phyloP scores from a whole-genome alignment of 441 rosid species.

The Pelargonium australe region DNA sequence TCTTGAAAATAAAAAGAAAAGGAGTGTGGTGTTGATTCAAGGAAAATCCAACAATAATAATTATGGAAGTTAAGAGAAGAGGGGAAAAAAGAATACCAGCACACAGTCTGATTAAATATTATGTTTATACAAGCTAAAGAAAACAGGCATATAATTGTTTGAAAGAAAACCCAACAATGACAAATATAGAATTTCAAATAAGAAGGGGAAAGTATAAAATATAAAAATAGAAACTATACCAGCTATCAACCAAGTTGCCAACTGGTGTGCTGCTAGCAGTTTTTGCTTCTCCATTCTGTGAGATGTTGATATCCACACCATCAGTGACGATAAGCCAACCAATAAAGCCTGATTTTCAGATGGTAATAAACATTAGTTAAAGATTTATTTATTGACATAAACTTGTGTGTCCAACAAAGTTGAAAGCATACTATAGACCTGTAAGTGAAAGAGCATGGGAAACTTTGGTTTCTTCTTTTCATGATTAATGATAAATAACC shows the following conservation, averaged over 20 bases:
- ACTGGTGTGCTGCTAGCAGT: constrained; percentile 66
- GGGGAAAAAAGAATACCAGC: background rate
- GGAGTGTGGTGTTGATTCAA: background rate
- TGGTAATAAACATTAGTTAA: constrained; percentile 11
- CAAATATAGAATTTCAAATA: background rate
- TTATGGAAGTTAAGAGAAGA: background rate
- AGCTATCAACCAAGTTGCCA: constrained; percentile 72
- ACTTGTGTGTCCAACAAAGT: constrained; percentile 16
- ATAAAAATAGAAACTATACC: constrained; percentile 36
- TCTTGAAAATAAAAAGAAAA: background rate
- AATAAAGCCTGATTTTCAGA: constrained; percentile 50
- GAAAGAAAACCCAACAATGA: background rate
- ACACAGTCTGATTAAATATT: background rate
- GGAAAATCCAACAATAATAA: background rate
- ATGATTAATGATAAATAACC: constrained; percentile 54
- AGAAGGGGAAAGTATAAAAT: background rate
- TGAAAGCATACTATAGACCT: constrained; percentile 39
- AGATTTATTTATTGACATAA: constrained; percentile 7
- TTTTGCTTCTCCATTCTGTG: constrained; percentile 85
- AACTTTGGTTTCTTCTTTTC: constrained; percentile 41
- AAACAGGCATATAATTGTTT: background rate
- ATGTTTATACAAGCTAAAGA: background rate
- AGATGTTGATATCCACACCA: constrained; percentile 82
- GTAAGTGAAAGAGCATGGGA: constrained; percentile 56
- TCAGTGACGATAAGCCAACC: constrained; percentile 67